Conservation (phyloP, 148 eudicot species). For the Fagopyrum tataricum region DNA sequence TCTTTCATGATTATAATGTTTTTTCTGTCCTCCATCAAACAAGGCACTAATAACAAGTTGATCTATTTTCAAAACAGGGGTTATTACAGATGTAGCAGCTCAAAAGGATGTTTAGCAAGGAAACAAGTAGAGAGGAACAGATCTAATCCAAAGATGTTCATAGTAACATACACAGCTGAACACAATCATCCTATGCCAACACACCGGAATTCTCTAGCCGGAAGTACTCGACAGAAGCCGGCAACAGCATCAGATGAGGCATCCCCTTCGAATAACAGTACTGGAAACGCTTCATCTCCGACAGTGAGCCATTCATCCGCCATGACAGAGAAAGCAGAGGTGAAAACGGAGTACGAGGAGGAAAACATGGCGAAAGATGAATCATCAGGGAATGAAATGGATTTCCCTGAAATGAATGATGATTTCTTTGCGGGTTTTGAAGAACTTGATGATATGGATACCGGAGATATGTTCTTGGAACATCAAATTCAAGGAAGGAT, state of each 20-base stretch:
- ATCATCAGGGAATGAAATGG: conserved; percentile 32
- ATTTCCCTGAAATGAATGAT: conserved; percentile 27
- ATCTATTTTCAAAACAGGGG: conserved; percentile 35
- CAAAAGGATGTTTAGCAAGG: conserved; percentile 51
- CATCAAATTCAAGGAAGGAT: conserved; percentile 9
- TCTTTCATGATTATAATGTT: background rate
- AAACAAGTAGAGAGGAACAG: conserved; percentile 63
- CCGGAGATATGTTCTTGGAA: conserved; percentile 18
- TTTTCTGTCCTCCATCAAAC: background rate
- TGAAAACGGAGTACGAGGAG: conserved; percentile 23
- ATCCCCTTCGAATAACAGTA: conserved; percentile 22
- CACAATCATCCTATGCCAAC: conserved; percentile 62
- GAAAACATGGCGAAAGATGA: conserved; percentile 20
- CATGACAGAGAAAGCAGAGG: conserved; percentile 31
- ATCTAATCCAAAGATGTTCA: conserved; percentile 59
- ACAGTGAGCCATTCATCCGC: conserved; percentile 26
- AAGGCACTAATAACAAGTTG: background rate
- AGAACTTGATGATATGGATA: conserved; percentile 26
- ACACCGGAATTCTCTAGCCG: conserved; percentile 58
- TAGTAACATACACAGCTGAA: conserved; percentile 57
- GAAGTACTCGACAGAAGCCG: conserved; percentile 47
- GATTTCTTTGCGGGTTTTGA: conserved; percentile 63
- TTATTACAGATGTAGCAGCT: conserved; percentile 49
- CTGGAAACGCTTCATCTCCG: conserved; percentile 15
- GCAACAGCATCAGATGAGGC: conserved; percentile 11